These are phyloP conservation scores for Ilex paraguariensis DNA, from an alignment of 305 asterid genomes.

Conservation along the genomic window DNA sequence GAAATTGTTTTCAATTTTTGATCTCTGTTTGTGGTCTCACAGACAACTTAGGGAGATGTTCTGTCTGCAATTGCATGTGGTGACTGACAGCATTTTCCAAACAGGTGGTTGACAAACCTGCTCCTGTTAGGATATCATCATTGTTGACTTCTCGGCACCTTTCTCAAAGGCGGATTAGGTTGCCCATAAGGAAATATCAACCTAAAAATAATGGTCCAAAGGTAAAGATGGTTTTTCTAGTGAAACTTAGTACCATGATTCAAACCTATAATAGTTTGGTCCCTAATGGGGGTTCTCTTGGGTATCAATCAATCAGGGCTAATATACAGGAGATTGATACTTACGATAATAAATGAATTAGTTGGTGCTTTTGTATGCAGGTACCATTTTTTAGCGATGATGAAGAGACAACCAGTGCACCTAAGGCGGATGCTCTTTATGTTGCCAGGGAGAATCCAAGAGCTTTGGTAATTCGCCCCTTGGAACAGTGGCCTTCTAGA, in stretches of 20 bases:
- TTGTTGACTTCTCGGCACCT: conserved; percentile 88
- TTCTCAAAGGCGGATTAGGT: conserved; percentile 80
- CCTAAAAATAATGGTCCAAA: conserved; percentile 73
- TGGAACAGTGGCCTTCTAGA: conserved; percentile 76
- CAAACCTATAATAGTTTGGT: neutral
- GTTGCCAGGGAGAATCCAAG: conserved; percentile 97
- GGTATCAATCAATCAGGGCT: neutral
- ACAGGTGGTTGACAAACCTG: conserved; percentile 89
- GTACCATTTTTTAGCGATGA: conserved; percentile 81
- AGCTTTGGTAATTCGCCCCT: conserved; percentile 83
- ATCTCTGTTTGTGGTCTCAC: neutral
- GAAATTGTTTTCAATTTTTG: too few species aligned
- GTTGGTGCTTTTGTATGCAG: conserved; percentile 26
- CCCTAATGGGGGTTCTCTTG: neutral
- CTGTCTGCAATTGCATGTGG: neutral
- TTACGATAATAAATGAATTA: neutral
- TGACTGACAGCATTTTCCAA: conserved; percentile 8
- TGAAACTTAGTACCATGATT: neutral
- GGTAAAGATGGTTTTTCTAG: conserved; percentile 30
- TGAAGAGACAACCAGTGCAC: conserved; percentile 76
- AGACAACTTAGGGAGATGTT: neutral
- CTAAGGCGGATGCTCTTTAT: conserved; percentile 89
- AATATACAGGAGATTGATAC: neutral
- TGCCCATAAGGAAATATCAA: conserved; percentile 83
- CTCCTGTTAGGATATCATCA: conserved; percentile 69